A percentile compares a stretch with the other conserved stretches of the same genome.
Conservation (phyloP, 2,329 filamentous ascomycete species). For the Hypoxylon rubiginosum region DNA sequence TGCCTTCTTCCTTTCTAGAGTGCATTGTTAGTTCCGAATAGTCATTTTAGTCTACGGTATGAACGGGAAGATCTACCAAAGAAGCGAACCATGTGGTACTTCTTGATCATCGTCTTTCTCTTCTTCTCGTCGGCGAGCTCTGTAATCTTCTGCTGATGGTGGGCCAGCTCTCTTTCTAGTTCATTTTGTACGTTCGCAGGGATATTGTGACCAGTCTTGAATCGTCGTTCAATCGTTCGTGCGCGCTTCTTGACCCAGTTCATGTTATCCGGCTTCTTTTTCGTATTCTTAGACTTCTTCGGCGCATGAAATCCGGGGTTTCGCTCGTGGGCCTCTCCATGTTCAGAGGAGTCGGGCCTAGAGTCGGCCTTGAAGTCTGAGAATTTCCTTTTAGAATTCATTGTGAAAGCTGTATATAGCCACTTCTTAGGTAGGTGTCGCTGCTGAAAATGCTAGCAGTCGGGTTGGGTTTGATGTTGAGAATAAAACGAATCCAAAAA, state of each 20-base stretch:
- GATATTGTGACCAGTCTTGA: conserved; percentile 72
- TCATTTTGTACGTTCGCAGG: conserved; percentile 77
- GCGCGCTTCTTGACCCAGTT: conserved; percentile 79
- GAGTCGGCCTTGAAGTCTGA: conserved; percentile 43
- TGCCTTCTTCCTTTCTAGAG: conserved; percentile 78
- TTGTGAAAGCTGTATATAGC: conserved; percentile 23
- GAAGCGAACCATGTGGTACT: conserved; percentile 87
- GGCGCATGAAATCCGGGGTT: conserved; percentile 29
- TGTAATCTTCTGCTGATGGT: conserved; percentile 74
- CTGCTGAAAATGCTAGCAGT: background rate
- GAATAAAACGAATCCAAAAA: background rate
- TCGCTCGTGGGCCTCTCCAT: conserved; percentile 32
- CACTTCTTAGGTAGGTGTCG: background rate
- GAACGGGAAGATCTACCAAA: conserved; percentile 71
- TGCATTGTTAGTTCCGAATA: conserved; percentile 24
- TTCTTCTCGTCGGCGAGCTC: conserved; percentile 71
- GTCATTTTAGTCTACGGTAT: background rate
- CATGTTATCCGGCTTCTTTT: conserved; percentile 62
- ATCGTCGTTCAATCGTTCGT: conserved; percentile 75
- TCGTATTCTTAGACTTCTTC: conserved; percentile 54
- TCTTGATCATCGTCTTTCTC: conserved; percentile 77
- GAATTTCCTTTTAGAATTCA: conserved; percentile 50
- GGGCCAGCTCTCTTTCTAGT: conserved; percentile 78
- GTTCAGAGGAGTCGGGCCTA: too few relatives aligned
- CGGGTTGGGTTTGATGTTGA: background rate